A percentile compares a stretch with the other conserved stretches of the same genome.
Conservation (phyloP, 441 rosid species). For the Corymbia calophylla region DNA sequence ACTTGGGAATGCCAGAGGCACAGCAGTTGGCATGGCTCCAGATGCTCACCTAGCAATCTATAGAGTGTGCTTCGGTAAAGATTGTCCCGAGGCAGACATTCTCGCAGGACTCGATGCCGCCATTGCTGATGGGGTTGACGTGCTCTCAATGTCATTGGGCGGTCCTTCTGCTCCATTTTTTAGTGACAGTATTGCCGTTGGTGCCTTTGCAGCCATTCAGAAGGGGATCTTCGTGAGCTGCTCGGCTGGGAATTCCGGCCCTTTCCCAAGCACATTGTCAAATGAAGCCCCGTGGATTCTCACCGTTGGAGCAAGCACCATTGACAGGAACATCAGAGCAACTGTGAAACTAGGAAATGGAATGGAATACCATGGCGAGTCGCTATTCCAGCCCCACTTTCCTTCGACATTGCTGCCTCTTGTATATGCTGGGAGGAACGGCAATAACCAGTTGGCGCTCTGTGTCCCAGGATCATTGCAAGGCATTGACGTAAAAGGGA, state of each 20-base stretch:
- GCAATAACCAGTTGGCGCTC: conserved; percentile 3
- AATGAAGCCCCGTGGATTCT: conserved; percentile 55
- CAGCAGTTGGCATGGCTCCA: conserved; percentile 81
- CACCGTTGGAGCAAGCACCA: conserved; percentile 46
- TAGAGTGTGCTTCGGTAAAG: conserved; percentile 38
- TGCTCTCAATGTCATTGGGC: conserved; percentile 40
- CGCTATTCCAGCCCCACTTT: conserved; percentile 29
- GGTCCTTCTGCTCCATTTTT: conserved; percentile 15
- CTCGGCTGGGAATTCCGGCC: conserved; percentile 37
- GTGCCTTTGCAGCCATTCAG: conserved; percentile 33
- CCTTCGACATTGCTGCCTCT: conserved; percentile 19
- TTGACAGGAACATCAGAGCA: conserved; percentile 25
- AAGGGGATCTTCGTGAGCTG: conserved; percentile 40
- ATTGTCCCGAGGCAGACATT: conserved; percentile 35
- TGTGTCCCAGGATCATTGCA: conserved; percentile 27
- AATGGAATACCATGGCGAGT: conserved; percentile 29
- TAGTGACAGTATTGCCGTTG: conserved; percentile 20
- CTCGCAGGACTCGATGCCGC: conserved; percentile 43
- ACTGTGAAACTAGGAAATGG: conserved; percentile 35
- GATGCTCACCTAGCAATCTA: conserved; percentile 67
- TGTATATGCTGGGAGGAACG: conserved; percentile 27
- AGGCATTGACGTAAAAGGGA: conserved; percentile 26
- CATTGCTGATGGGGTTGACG: conserved; percentile 45
- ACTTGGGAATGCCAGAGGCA: conserved; percentile 63
- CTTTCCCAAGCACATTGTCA: conserved; percentile 16